phyloP scores from a whole-genome alignment of 2,329 filamentous ascomycete genomes.

The Lecanicillium sp. region DNA sequence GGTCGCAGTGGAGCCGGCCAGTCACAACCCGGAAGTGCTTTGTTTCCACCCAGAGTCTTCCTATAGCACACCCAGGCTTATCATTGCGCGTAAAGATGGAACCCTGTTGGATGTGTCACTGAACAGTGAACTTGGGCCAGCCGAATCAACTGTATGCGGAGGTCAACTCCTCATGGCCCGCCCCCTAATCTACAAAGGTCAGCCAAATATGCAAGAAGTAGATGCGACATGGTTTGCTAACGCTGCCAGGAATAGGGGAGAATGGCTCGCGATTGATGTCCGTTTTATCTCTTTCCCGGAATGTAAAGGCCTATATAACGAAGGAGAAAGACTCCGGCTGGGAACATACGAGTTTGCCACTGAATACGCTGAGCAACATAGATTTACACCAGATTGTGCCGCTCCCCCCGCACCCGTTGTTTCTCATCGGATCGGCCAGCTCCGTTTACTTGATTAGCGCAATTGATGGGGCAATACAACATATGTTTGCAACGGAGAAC shows the following conservation, averaged over 20 bases:
- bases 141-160: slow-evolving; percentile 42
- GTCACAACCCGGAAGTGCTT: slow-evolving; percentile 56
- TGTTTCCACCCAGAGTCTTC: slow-evolving; percentile 49
- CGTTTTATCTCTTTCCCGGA: slow-evolving; percentile 44
- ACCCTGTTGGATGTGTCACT: slow-evolving; percentile 45
- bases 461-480: slow-evolving; percentile 41
- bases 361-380: slow-evolving; percentile 41
- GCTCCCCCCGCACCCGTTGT: slow-evolving; percentile 51
- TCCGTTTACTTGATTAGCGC: slow-evolving; percentile 53
- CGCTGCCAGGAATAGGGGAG: slow-evolving; percentile 8
- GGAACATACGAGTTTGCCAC: slow-evolving; percentile 41
- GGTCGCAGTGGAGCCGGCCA: slow-evolving; percentile 42
- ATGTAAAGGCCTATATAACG: slow-evolving; percentile 46
- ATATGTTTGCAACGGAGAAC: slow-evolving; percentile 54
- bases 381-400: slow-evolving; percentile 49
- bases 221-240: slow-evolving; percentile 5
- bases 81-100: slow-evolving; percentile 61
- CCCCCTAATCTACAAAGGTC: slow-evolving; percentile 36
- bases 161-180: slow-evolving; percentile 47
- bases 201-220: slow-evolving; percentile 30
- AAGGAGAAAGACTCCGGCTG: slow-evolving; percentile 35
- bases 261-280: slow-evolving; percentile 21
- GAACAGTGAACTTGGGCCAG: slow-evolving; percentile 36
- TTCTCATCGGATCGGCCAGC: slow-evolving; percentile 52
- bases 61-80: slow-evolving; percentile 38